phyloP scores from a whole-genome alignment of 257 asterid species.

The Solanum pinnatisectum region DNA sequence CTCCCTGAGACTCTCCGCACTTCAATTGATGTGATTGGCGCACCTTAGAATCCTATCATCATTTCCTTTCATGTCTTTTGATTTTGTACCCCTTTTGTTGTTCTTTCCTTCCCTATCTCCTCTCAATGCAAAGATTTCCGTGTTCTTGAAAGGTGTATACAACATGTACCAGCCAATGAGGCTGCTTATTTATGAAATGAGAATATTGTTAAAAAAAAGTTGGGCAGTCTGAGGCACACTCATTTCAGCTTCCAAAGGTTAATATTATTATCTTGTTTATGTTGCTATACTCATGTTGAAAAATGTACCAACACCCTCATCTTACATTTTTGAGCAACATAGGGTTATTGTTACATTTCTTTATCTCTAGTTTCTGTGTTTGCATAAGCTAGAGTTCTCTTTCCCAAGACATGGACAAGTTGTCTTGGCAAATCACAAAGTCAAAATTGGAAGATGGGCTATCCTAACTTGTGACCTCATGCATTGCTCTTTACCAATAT shows the following conservation, averaged over 20 bases:
- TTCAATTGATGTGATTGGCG: background rate
- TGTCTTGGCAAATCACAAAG: background rate
- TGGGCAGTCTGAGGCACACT: background rate
- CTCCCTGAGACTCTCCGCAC: conserved; percentile 32
- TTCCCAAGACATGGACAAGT: background rate
- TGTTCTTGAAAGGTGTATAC: conserved; percentile 21
- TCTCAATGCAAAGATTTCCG: conserved; percentile 6
- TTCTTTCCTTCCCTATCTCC: background rate
- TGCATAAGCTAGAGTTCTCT: background rate
- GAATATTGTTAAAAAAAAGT: conserved; percentile 3
- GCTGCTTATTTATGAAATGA: conserved; percentile 15
- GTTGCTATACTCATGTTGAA: background rate
- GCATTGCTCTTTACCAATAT: background rate
- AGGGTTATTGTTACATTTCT: background rate
- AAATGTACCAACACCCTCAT: background rate
- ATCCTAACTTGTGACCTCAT: background rate
- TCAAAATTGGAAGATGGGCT: conserved; percentile 4
- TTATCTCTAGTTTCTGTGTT: background rate
- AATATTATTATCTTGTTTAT: background rate
- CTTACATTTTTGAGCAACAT: background rate
- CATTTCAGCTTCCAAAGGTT: background rate
- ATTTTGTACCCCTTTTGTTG: background rate
- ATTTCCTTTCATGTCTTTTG: conserved; percentile 27
- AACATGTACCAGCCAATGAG: conserved; percentile 12
- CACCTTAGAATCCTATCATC: background rate